Percentiles rank a stretch among this genome's conserved stretches.
These are phyloP conservation scores for Macrolepiota fuliginosa DNA, from an alignment of 768 basidiomycete genomes.

Conservation along the genomic window DNA sequence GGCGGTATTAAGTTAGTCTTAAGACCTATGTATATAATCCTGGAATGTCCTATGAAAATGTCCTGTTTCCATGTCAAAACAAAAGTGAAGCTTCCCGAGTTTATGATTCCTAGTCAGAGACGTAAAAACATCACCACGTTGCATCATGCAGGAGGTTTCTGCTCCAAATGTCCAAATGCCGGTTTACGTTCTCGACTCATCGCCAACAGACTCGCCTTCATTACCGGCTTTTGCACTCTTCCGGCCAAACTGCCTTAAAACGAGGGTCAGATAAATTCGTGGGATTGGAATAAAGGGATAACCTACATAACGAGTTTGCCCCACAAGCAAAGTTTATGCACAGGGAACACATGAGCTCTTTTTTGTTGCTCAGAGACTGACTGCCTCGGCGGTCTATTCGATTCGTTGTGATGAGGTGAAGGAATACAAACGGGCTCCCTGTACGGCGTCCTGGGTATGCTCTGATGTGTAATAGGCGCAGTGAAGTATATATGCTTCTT, in stretches of 20 bases:
- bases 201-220: conserved; percentile 22
- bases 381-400: conserved; percentile 45
- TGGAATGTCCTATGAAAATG: background rate
- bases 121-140: background rate
- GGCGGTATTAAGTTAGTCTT: background rate
- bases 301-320: conserved; percentile 47
- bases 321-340: conserved; percentile 59
- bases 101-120: background rate
- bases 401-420: conserved; percentile 47
- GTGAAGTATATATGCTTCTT: conserved; percentile 57
- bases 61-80: background rate
- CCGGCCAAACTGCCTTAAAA: conserved; percentile 43
- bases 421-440: conserved; percentile 45
- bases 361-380: conserved; percentile 56
- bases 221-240: conserved; percentile 38
- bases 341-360: conserved; percentile 33
- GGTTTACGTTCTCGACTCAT: background rate
- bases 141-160: background rate
- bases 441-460: conserved; percentile 44
- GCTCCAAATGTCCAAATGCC: background rate
- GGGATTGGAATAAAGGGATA: background rate
- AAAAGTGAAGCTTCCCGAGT: background rate
- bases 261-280: background rate
- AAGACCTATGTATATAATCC: background rate
- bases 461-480: conserved; percentile 51